Conservation (phyloP, 441 rosid species). For the Breynia disticha region DNA sequence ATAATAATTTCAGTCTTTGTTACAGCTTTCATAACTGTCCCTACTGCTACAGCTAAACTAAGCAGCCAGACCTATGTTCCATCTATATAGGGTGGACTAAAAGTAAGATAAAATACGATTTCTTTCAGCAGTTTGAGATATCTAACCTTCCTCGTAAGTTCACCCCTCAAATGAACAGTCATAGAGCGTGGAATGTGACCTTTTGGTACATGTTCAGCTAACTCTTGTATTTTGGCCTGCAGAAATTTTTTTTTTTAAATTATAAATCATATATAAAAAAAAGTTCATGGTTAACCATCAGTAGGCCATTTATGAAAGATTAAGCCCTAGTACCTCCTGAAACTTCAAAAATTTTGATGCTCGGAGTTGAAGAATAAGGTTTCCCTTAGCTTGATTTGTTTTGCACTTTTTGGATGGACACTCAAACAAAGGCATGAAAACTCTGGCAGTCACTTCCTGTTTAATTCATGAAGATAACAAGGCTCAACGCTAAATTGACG, state of each 20-base stretch:
- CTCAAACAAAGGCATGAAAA: constrained; percentile 87
- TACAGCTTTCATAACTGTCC: no score
- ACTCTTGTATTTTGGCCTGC: constrained; percentile 98
- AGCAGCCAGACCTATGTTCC: background rate
- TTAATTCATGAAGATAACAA: constrained; percentile 14
- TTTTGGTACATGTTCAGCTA: constrained; percentile 97
- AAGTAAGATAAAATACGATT: no score
- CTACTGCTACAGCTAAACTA: no score
- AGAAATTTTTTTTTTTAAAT: constrained; percentile 12
- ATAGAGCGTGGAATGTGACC: constrained; percentile 97
- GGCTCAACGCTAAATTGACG: background rate
- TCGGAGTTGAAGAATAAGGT: constrained; percentile 93
- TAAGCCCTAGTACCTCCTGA: constrained; percentile 62
- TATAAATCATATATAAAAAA: constrained; percentile 8
- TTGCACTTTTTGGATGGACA: constrained; percentile 75
- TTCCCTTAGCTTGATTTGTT: constrained; percentile 57
- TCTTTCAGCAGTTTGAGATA: background rate
- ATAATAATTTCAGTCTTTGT: no score
- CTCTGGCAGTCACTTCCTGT: constrained; percentile 93
- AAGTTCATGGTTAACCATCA: background rate
- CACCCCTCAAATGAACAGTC: constrained; percentile 97
- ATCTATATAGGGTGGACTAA: no score
- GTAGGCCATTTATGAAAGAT: constrained; percentile 5
- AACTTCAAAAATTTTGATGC: constrained; percentile 96
- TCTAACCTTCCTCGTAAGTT: constrained; percentile 90